phyloP scores from a whole-genome alignment of 495 filamentous ascomycete genomes.

The Aspergillus coremiiformis region DNA sequence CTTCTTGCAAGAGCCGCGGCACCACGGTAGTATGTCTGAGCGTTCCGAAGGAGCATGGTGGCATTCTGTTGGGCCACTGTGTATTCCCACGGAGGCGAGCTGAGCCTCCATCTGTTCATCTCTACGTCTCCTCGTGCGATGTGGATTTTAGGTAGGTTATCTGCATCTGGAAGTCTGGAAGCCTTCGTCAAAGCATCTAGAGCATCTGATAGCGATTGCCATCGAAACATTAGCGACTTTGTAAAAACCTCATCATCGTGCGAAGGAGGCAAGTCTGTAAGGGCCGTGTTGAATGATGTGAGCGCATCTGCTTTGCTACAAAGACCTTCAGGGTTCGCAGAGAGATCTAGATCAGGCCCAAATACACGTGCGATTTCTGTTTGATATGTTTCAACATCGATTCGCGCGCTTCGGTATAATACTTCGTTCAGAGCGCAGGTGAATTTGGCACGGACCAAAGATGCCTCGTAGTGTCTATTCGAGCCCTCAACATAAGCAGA shows the following conservation, averaged over 20 bases:
- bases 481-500: constrained; percentile 38
- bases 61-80: constrained; percentile 41
- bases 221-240: constrained; percentile 31
- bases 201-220: constrained; percentile 43
- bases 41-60: constrained; percentile 50
- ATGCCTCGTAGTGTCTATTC: constrained; percentile 42
- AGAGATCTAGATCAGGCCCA: constrained; percentile 31
- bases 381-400: constrained; percentile 45
- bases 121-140: constrained; percentile 56
- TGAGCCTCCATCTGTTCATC: constrained; percentile 49
- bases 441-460: constrained; percentile 48
- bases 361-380: constrained; percentile 40
- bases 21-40: constrained; percentile 57
- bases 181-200: constrained; percentile 46
- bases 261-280: constrained; percentile 28
- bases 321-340: constrained; percentile 41
- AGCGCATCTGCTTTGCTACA: constrained; percentile 54
- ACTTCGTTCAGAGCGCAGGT: constrained; percentile 46
- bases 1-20: constrained; percentile 42
- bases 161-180: constrained; percentile 41
- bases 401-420: constrained; percentile 42
- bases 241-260: constrained; percentile 21
- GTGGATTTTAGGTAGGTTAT: constrained; percentile 54
- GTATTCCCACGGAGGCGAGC: constrained; percentile 40
- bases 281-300: constrained; percentile 43